These are phyloP conservation scores for Claviceps quebecensis DNA, from an alignment of 2,329 filamentous ascomycete species.

Conservation along the genomic window DNA sequence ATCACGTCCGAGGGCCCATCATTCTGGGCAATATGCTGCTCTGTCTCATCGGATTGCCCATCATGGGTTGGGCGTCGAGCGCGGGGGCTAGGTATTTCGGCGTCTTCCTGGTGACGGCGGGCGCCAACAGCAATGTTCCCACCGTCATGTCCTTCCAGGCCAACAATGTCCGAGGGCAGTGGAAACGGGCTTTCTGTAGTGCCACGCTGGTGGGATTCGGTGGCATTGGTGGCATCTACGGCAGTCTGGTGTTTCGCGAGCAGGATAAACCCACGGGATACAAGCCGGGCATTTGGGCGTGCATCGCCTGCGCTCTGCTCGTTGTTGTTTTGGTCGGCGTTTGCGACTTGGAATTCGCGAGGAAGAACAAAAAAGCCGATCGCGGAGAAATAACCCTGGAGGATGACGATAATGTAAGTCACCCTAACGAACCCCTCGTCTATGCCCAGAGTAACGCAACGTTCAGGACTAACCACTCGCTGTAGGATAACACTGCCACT, in stretches of 20 bases:
- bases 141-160: constrained; percentile 66
- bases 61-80: constrained; percentile 53
- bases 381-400: constrained; percentile 38
- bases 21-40: constrained; percentile 52
- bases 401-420: constrained; percentile 27
- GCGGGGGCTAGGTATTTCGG: constrained; percentile 54
- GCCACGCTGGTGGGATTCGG: constrained; percentile 65
- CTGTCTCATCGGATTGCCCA: constrained; percentile 52
- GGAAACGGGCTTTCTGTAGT: constrained; percentile 71
- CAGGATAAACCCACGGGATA: constrained; percentile 38
- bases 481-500: neutral
- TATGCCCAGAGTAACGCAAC: too few species aligned
- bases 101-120: constrained; percentile 62
- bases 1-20: constrained; percentile 50
- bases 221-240: constrained; percentile 65
- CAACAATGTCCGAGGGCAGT: constrained; percentile 79
- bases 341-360: constrained; percentile 26
- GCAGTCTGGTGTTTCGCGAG: constrained; percentile 55
- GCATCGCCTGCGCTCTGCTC: constrained; percentile 35
- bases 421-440: neutral
- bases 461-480: neutral
- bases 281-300: constrained; percentile 39
- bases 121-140: constrained; percentile 66
- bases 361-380: constrained; percentile 36
- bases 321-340: constrained; percentile 30